Base-by-base conservation (phyloP, 164 flowering plant species). In the Brasenia schreberi region DNA sequence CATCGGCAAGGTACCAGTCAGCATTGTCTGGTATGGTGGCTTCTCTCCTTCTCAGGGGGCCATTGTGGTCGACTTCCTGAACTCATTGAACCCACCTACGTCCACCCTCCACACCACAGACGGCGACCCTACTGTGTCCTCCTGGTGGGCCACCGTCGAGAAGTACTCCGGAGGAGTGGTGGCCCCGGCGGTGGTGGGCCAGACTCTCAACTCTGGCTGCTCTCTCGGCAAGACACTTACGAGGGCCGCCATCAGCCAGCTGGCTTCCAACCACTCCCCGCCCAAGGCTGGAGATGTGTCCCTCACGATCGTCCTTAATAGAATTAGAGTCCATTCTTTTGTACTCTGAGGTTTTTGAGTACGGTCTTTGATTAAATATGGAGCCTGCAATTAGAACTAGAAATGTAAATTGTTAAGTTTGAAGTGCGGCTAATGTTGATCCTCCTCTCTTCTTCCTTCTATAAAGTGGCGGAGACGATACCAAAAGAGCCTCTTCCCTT, bases 21-120 rank as follows among this genome's bases (percentile, higher is more conserved):
- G 86, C 19, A 77, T 88, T 42, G 76, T 88, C 19, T 88, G 89
- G 91, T 88, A 88, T 53, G 95, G 95, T 3, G 77, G 78, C 5
- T 86, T 88, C 80, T 81, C 67, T 39, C 83, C 94, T 0, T 73
- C 86, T 43, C 90, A 85, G 43, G 65, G 81, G 0, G 83, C 95
- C n/a, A 84, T 88, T 16, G 69, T 86, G 44, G 58, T 81, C 6
- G 93, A 87, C 63, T 85, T 85, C 77, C 65, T 87, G 62, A 42
- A 78, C 53, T 85, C 89, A n/a, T 63, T 85, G 17, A 71, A 73
- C 14, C 63, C 56, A 63, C 42, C 68, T 14, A 62, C 69, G n/a
- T 5, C 18, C 19, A 4, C 3, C 27, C 27, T 23, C 27, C 27
- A 23, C 27, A 23, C 27, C 27, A 2, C 27, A 23, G 27, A 23